Percentiles rank a stretch among this genome's conserved stretches.
phyloP scores from a whole-genome alignment of 768 basidiomycete genomes.

The Podaxis mareebaensis region DNA sequence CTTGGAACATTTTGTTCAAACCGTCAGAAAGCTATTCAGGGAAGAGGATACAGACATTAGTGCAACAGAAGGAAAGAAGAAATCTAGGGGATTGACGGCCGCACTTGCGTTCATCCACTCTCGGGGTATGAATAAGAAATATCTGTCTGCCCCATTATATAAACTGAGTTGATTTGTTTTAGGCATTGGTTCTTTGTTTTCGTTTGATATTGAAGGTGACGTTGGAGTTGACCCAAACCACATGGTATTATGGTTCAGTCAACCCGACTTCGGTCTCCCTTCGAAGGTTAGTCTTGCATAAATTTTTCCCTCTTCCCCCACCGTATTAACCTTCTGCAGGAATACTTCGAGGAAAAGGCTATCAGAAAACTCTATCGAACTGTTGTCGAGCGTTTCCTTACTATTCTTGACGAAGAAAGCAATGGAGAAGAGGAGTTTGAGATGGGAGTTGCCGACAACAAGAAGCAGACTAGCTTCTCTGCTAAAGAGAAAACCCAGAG shows the following conservation, averaged over 20 bases:
- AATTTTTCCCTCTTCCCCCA: slow-evolving; percentile 9
- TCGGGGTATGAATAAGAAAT: slow-evolving; percentile 49
- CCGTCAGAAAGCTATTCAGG: slow-evolving; percentile 59
- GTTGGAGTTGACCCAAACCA: slow-evolving; percentile 81
- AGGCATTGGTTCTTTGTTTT: slow-evolving; percentile 80
- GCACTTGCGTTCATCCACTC: slow-evolving; percentile 88
- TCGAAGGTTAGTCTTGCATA: slow-evolving; percentile 60
- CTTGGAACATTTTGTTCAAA: slow-evolving; percentile 64
- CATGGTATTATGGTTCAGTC: slow-evolving; percentile 86
- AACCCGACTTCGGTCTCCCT: slow-evolving; percentile 79
- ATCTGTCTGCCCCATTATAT: background rate
- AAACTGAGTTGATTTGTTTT: slow-evolving; percentile 8
- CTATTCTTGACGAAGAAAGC: slow-evolving; percentile 53
- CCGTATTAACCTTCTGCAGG: slow-evolving; percentile 41
- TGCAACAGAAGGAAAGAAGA: slow-evolving; percentile 25
- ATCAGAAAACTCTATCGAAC: slow-evolving; percentile 69
- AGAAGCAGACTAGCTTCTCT: slow-evolving; percentile 16
- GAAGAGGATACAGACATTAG: slow-evolving; percentile 47
- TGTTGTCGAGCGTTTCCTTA: slow-evolving; percentile 68
- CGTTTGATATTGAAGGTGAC: slow-evolving; percentile 88
- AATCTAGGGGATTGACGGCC: slow-evolving; percentile 68
- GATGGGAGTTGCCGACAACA: slow-evolving; percentile 18
- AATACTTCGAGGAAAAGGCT: slow-evolving; percentile 83
- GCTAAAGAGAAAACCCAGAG: slow-evolving; percentile 27
- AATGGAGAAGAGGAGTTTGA: slow-evolving; percentile 50